These are phyloP conservation scores for Penicillium nucicola DNA, from an alignment of 495 filamentous ascomycete genomes.

Conservation along the genomic window DNA sequence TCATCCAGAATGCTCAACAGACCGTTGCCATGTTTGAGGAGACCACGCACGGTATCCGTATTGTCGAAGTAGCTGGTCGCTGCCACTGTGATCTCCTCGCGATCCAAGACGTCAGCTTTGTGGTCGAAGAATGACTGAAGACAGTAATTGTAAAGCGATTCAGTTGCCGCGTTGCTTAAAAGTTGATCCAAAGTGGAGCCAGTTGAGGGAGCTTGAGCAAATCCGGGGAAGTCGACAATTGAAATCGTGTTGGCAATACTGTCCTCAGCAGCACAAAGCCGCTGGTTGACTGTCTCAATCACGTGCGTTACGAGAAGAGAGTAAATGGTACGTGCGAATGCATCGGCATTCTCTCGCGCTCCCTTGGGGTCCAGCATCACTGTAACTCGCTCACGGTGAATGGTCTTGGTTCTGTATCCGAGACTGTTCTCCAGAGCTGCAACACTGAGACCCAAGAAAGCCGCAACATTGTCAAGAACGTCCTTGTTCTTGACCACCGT, in stretches of 20 bases:
- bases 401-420: slow-evolving; percentile 92
- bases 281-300: slow-evolving; percentile 88
- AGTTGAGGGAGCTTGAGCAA: slow-evolving; percentile 77
- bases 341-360: slow-evolving; percentile 87
- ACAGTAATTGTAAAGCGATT: slow-evolving; percentile 88
- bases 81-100: slow-evolving; percentile 83
- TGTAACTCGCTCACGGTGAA: slow-evolving; percentile 91
- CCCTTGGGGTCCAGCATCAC: slow-evolving; percentile 94
- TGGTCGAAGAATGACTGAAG: slow-evolving; percentile 94
- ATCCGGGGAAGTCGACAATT: slow-evolving; percentile 94
- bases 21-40: slow-evolving; percentile 90
- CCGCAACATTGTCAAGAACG: slow-evolving; percentile 77
- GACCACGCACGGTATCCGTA: slow-evolving; percentile 82
- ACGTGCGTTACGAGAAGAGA: slow-evolving; percentile 93
- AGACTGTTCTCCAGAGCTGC: slow-evolving; percentile 82
- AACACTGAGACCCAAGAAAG: slow-evolving; percentile 81
- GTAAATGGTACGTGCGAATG: slow-evolving; percentile 88
- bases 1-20: slow-evolving; percentile 92
- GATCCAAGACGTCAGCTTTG: slow-evolving; percentile 86
- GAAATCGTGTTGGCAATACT: slow-evolving; percentile 89
- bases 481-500: slow-evolving; percentile 94
- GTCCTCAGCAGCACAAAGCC: slow-evolving; percentile 82
- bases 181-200: slow-evolving; percentile 87
- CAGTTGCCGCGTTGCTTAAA: slow-evolving; percentile 88
- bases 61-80: slow-evolving; percentile 98